Percentiles rank a stretch among this genome's conserved stretches.
phyloP scores from a whole-genome alignment of 768 basidiomycete species.

The Mycena chlorophos region DNA sequence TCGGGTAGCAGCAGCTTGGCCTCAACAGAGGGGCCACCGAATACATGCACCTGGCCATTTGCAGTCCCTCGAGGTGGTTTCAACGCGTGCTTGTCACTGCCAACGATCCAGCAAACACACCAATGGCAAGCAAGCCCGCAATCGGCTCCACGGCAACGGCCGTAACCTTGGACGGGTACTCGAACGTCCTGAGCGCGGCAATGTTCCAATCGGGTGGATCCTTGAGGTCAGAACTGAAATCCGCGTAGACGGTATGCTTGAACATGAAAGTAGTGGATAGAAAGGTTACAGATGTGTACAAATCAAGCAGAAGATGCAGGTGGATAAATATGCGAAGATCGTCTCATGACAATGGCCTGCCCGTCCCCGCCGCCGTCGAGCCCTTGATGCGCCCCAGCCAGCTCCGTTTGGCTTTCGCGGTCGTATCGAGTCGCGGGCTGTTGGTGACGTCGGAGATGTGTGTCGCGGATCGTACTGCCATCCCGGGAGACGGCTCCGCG shows the following conservation, averaged over 20 bases:
- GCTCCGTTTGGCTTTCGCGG: conserved; percentile 55
- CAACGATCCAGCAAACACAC: conserved; percentile 32
- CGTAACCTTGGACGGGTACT: conserved; percentile 52
- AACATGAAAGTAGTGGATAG: conserved; percentile 36
- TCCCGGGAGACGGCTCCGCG: conserved; percentile 39
- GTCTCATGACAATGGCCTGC: conserved; percentile 22
- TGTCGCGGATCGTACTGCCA: conserved; percentile 37
- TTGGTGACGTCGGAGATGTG: conserved; percentile 65
- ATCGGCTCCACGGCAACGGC: conserved; percentile 61
- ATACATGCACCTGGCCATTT: conserved; percentile 61
- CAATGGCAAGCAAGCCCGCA: conserved; percentile 59
- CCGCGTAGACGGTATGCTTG: conserved; percentile 41
- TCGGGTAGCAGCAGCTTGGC: conserved; percentile 48
- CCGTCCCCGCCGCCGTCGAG: conserved; percentile 30
- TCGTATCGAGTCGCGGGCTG: conserved; percentile 47
- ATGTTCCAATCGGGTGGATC: conserved; percentile 61
- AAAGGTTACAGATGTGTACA: neutral
- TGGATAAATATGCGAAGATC: neutral
- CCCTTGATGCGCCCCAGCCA: conserved; percentile 75
- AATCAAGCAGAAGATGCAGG: too few relatives aligned
- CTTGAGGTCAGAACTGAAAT: conserved; percentile 57
- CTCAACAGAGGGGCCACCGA: conserved; percentile 69
- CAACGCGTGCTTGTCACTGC: conserved; percentile 5
- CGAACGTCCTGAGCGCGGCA: conserved; percentile 47
- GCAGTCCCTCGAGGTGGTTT: conserved; percentile 54